Evolutionary conservation across 768 basidiomycete species (phyloP).

Genomic region (Auriscalpium microsporum): DNA sequence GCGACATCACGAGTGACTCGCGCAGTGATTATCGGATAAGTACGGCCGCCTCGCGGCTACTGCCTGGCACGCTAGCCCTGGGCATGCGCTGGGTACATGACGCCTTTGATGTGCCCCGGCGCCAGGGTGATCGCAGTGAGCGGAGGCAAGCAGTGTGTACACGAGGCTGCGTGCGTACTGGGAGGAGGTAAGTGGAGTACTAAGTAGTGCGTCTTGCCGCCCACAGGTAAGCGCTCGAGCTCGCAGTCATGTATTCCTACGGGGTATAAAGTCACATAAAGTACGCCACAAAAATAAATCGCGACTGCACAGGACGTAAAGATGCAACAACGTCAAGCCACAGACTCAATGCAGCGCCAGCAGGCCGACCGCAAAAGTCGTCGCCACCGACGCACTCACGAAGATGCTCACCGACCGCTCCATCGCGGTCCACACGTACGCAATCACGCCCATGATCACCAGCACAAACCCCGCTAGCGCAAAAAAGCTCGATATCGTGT

Average conservation of each 20-base stretch:
- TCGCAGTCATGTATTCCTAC: too few relatives aligned
- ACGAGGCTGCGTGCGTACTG: too few relatives aligned
- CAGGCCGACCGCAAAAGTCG: slow-evolving; percentile 3
- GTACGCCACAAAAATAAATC: too few relatives aligned
- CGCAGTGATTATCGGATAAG: not conserved
- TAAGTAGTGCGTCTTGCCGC: too few relatives aligned
- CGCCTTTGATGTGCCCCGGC: not conserved
- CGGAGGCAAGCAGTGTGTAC: too few relatives aligned
- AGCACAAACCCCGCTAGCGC: slow-evolving; percentile 3
- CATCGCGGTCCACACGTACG: slow-evolving; percentile 1
- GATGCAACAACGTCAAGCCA: not conserved
- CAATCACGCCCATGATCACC: not conserved
- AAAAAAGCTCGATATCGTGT: slow-evolving; percentile 3
- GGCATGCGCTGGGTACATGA: too few relatives aligned
- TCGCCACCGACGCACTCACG: slow-evolving; percentile 5
- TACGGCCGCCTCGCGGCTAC: not conserved
- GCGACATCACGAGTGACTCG: not conserved
- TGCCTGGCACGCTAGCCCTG: too few relatives aligned
- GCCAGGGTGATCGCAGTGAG: not conserved
- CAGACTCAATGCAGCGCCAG: slow-evolving; percentile 4
- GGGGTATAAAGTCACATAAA: too few relatives aligned
- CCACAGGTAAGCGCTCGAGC: too few relatives aligned
- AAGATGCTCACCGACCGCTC: slow-evolving; percentile 3
- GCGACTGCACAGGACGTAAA: too few relatives aligned
- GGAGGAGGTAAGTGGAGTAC: too few relatives aligned